Evolutionary conservation across 225 moss, liverwort and hornwort genomes (phyloP).

Genomic region (Polytrichum formosum): DNA sequence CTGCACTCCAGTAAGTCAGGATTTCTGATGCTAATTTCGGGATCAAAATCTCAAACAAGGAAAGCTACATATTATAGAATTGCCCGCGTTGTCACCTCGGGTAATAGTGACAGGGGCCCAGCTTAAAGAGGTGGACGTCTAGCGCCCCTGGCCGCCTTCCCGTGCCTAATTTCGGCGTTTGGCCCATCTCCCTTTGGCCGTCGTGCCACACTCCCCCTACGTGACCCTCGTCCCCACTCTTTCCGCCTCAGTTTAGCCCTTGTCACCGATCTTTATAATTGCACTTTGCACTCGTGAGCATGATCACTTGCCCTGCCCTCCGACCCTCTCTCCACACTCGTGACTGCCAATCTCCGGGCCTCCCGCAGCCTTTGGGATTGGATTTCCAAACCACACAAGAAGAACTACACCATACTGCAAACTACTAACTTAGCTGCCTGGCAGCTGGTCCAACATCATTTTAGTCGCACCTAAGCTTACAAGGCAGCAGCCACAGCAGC

Average conservation of each 20-base stretch:
- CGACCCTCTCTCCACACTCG: slow-evolving; percentile 3
- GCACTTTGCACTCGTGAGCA: slow-evolving; percentile 18
- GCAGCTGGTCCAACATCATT: too few species aligned
- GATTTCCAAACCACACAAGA: neutral
- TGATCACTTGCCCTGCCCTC: slow-evolving; percentile 1
- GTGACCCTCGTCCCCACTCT: slow-evolving; percentile 28
- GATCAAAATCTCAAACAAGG: too few species aligned
- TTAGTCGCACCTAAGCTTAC: too few species aligned
- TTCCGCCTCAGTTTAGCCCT: slow-evolving; percentile 20
- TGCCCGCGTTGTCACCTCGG: too few species aligned
- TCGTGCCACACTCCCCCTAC: slow-evolving; percentile 46
- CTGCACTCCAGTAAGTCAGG: too few species aligned
- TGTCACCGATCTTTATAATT: slow-evolving; percentile 11
- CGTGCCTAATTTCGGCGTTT: slow-evolving; percentile 22
- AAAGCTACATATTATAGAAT: too few species aligned
- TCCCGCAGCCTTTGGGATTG: slow-evolving; percentile 13
- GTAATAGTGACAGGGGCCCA: too few species aligned
- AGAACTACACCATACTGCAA: neutral
- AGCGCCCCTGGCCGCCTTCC: neutral
- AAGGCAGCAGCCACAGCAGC: too few species aligned
- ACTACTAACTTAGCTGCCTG: neutral
- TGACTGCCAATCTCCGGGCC: neutral
- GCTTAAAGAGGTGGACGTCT: too few species aligned
- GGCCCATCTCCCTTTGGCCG: slow-evolving; percentile 17
- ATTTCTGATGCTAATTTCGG: too few species aligned